phyloP scores from a whole-genome alignment of 75 land plant species.

The Pinus taeda region DNA sequence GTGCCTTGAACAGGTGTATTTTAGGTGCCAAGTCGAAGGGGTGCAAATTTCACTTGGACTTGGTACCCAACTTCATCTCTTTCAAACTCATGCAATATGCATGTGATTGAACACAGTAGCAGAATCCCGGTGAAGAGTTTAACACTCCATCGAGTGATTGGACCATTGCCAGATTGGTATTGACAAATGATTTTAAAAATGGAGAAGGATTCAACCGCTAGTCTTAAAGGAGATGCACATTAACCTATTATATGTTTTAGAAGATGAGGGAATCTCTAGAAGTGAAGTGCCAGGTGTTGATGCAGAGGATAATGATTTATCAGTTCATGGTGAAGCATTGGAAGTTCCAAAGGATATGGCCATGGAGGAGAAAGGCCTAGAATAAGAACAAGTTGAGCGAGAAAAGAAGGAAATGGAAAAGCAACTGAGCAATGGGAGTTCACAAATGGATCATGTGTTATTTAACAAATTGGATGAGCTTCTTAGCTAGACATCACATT shows the following conservation, averaged over 20 bases:
- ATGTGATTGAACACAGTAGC: too few species aligned
- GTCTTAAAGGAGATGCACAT: conserved; percentile 29
- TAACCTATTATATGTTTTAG: conserved; percentile 72
- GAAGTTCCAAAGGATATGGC: conserved; percentile 53
- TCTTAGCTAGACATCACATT: conserved; percentile 65
- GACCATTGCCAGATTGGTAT: too few species aligned
- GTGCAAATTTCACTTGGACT: too few species aligned
- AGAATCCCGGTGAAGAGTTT: too few species aligned
- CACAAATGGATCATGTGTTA: conserved; percentile 20
- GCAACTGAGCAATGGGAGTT: conserved; percentile 1
- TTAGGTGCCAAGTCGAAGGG: too few species aligned
- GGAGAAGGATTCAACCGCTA: conserved; percentile 4
- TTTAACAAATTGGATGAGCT: conserved; percentile 84
- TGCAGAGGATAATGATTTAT: conserved; percentile 15
- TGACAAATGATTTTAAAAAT: not conserved
- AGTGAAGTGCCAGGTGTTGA: conserved; percentile 5
- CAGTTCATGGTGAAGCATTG: conserved; percentile 35
- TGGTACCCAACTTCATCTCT: too few species aligned
- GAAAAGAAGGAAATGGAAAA: conserved; percentile 23
- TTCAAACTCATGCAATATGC: too few species aligned
- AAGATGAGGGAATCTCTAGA: conserved; percentile 49
- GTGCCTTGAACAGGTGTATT: too few species aligned
- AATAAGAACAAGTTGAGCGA: conserved; percentile 45
- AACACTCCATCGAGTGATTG: too few species aligned
- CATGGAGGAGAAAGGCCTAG: conserved; percentile 59